These are phyloP conservation scores for Fusarium sp. DNA, from an alignment of 2,329 filamentous ascomycete genomes.

Conservation along the genomic window DNA sequence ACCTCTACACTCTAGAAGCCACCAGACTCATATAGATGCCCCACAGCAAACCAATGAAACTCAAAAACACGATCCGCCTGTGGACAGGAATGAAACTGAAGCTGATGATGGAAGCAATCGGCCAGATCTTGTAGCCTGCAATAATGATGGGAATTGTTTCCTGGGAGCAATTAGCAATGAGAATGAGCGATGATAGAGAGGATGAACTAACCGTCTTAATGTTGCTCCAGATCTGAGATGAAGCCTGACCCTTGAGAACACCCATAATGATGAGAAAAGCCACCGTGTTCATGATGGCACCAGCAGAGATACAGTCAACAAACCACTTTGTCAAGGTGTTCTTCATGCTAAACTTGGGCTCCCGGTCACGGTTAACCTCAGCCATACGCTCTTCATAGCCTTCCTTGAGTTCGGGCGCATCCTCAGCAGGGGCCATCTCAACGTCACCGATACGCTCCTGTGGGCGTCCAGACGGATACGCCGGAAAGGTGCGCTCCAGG, in stretches of 20 bases:
- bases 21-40: slow-evolving; percentile 63
- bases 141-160: slow-evolving; percentile 61
- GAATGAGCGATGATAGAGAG: fast-evolving
- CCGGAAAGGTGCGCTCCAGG: slow-evolving; percentile 64
- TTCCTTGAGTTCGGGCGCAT: slow-evolving; percentile 36
- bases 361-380: slow-evolving; percentile 25
- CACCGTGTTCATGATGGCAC: slow-evolving; percentile 58
- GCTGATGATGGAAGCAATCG: slow-evolving; percentile 61
- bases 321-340: slow-evolving; percentile 62
- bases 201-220: slow-evolving; percentile 46
- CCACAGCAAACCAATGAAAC: slow-evolving; percentile 60
- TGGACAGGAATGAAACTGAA: slow-evolving; percentile 62
- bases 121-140: slow-evolving; percentile 64
- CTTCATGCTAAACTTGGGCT: slow-evolving; percentile 50
- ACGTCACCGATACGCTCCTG: slow-evolving; percentile 35
- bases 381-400: slow-evolving; percentile 33
- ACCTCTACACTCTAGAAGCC: slow-evolving; percentile 51
- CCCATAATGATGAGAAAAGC: slow-evolving; percentile 61
- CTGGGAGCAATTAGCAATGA: slow-evolving; percentile 32
- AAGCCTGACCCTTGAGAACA: slow-evolving; percentile 53
- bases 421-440: slow-evolving; percentile 44
- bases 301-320: slow-evolving; percentile 60
- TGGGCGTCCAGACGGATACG: slow-evolving; percentile 44
- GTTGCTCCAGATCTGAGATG: slow-evolving; percentile 51
- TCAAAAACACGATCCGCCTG: slow-evolving; percentile 60